phyloP scores from a whole-genome alignment of 257 asterid genomes.

The Capsicum chinense region DNA sequence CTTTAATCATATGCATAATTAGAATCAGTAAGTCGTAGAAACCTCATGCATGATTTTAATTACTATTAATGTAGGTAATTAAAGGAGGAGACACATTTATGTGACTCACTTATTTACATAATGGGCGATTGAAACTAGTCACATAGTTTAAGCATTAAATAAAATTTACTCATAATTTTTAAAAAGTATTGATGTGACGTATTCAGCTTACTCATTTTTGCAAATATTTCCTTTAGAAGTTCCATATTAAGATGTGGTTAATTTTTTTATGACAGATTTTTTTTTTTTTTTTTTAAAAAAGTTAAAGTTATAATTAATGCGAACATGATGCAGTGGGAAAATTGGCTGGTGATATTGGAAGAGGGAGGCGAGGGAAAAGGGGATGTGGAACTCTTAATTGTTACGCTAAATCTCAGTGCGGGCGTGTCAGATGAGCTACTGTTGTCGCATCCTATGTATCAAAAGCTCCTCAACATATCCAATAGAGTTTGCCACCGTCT shows the following conservation, averaged over 20 bases:
- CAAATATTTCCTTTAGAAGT: not conserved
- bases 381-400: slow-evolving; percentile 59
- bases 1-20: too few relatives aligned
- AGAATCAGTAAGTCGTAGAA: too few relatives aligned
- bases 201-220: too few relatives aligned
- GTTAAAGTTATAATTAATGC: not conserved
- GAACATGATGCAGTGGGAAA: slow-evolving; percentile 56
- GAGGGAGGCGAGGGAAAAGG: slow-evolving; percentile 32
- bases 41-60: not conserved
- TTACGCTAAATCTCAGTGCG: slow-evolving; percentile 46
- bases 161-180: too few relatives aligned
- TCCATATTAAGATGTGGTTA: too few relatives aligned
- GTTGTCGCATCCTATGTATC: slow-evolving; percentile 51
- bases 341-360: slow-evolving; percentile 56
- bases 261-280: too few relatives aligned
- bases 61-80: not conserved
- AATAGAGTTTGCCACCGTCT: slow-evolving; percentile 47
- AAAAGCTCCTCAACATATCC: slow-evolving; percentile 48
- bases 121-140: not conserved
- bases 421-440: slow-evolving; percentile 28
- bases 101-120: not conserved
- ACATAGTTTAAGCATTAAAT: not conserved
- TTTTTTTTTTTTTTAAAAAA: not conserved
- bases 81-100: not conserved
- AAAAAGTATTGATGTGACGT: too few relatives aligned